Base-by-base conservation (phyloP, 179 eudicot genomes). In the Amaranthus tricolor region DNA sequence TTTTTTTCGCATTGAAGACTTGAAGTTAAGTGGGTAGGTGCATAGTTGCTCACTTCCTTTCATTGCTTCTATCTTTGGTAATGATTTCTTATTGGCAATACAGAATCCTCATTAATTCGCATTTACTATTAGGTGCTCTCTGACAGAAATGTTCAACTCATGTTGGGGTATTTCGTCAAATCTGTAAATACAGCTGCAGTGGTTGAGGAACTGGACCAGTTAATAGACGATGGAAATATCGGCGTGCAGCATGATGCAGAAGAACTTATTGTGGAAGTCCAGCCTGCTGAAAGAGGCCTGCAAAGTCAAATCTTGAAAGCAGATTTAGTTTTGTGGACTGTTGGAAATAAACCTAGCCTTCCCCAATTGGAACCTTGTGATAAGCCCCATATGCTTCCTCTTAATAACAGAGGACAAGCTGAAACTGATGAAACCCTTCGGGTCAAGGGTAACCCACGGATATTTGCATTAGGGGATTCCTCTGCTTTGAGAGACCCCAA, bases 361-460 rank as follows among this genome's bases (percentile, higher is more conserved):
- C 94, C 98, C 68, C 78, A 85, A 60, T 58, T 91, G 77, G 91
- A 88, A 76, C 77, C 88, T n/a, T 45, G 72, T 81, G 87, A 82
- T 72, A 83, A 69, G 74, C 91, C 89, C 76, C 71, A 79, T 65
- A 66, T 76, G 77, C 89, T 95, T 89, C 98, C 99, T 81, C 92
- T 87, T 24, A 95, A 89, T 84, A 86, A 82, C 59, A 86, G 86
- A 78, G 99, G 99, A 55, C 98, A 95, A 84, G 93, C 89, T 67
- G 99, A 95, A 78, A 91, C 96, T 62, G 96, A 89, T 78, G 99
- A 95, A 81, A 95, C 98, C 55, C 98, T 95, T 74, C 90, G 89
- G 62, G 97, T 95, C 62, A 93, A 90, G 86, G 99, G 98, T 66
- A 96, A 93, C 79, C 96, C 94, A 9, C 91, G 91, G 62, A 88